These are phyloP conservation scores for Blastobotrys capitulatus DNA, from an alignment of 1,139 yeast genomes.

Conservation along the genomic window DNA sequence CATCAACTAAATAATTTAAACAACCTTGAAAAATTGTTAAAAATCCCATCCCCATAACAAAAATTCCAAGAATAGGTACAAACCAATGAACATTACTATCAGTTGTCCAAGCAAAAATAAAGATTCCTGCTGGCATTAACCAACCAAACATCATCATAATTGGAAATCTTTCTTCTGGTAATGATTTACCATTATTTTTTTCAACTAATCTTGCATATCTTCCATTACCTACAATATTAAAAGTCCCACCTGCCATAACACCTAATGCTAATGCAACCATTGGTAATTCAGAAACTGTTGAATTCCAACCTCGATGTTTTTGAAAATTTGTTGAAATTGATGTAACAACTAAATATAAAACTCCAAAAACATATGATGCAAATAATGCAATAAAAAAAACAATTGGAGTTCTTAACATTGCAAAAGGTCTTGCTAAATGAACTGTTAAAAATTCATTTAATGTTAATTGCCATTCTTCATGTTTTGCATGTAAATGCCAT, in stretches of 20 bases:
- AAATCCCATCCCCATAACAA: constrained; percentile 58
- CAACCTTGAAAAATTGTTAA: constrained; percentile 53
- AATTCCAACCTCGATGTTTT: constrained; percentile 34
- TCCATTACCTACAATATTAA: constrained; percentile 35
- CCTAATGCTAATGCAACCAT: constrained; percentile 54
- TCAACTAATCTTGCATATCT: constrained; percentile 34
- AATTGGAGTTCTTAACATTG: constrained; percentile 43
- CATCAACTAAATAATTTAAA: constrained; percentile 57
- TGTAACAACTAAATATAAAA: constrained; percentile 39
- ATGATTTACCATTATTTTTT: constrained; percentile 37
- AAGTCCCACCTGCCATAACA: constrained; percentile 45
- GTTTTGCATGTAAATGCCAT: constrained; percentile 39
- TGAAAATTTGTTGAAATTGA: constrained; percentile 36
- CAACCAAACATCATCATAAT: constrained; percentile 42
- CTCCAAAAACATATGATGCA: constrained; percentile 44
- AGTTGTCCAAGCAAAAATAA: constrained; percentile 72
- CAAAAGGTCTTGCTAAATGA: constrained; percentile 41
- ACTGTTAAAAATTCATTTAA: constrained; percentile 35
- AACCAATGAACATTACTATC: constrained; percentile 62
- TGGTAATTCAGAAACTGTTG: constrained; percentile 49
- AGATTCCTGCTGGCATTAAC: constrained; percentile 60
- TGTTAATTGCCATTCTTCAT: constrained; percentile 41
- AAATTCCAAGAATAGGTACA: constrained; percentile 61
- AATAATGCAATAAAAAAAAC: constrained; percentile 39
- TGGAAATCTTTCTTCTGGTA: constrained; percentile 59